A percentile compares a stretch with the other conserved stretches of the same genome.
These are phyloP conservation scores for Corrigiola litoralis DNA, from an alignment of 179 eudicot genomes.

Conservation along the genomic window DNA sequence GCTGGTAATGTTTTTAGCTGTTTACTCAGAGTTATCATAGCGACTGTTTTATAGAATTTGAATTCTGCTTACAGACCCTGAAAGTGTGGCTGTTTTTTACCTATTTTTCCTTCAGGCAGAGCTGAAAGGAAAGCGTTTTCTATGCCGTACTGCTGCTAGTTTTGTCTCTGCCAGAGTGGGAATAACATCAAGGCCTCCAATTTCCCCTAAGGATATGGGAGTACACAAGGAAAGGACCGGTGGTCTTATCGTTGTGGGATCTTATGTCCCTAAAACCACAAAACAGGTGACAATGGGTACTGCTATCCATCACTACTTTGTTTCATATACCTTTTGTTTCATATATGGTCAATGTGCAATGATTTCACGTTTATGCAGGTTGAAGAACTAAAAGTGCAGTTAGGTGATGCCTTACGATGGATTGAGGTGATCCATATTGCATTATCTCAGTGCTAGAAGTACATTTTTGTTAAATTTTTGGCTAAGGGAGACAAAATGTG, in stretches of 20 bases:
- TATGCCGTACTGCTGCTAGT: conserved; percentile 98
- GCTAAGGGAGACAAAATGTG: neutral
- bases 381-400: conserved; percentile 69
- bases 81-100: no score
- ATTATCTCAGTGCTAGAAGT: neutral
- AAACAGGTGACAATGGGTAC: conserved; percentile 54
- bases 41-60: neutral
- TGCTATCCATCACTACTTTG: neutral
- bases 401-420: conserved; percentile 47
- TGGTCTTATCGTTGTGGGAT: conserved; percentile 94
- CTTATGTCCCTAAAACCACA: conserved; percentile 97
- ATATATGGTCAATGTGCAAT: neutral
- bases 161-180: conserved; percentile 95
- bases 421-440: conserved; percentile 58
- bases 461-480: neutral
- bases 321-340: neutral
- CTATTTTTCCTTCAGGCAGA: conserved; percentile 61
- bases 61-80: no score
- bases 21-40: neutral
- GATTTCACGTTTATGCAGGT: conserved; percentile 39
- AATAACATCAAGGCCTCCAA: conserved; percentile 69
- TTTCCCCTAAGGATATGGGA: conserved; percentile 70
- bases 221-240: conserved; percentile 56
- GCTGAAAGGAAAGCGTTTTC: conserved; percentile 70
- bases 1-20: conserved; percentile 38